A percentile compares a stretch with the other conserved stretches of the same genome.
phyloP scores from a whole-genome alignment of 768 basidiomycete species.

The Daedaleopsis sinensis region DNA sequence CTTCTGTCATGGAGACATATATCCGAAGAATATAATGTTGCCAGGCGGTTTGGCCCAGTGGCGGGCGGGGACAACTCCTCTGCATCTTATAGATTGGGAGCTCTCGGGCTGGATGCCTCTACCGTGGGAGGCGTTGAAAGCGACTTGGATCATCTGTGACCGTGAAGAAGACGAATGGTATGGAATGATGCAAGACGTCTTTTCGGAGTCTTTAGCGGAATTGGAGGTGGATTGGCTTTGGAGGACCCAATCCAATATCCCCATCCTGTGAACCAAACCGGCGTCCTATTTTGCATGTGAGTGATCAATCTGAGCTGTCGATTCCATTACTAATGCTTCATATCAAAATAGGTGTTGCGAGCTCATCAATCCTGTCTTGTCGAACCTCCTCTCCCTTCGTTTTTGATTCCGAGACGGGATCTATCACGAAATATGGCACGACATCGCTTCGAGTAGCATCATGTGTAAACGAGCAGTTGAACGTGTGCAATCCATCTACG shows the following conservation, averaged over 20 bases:
- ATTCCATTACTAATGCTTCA: too few relatives aligned
- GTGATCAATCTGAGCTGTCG: too few relatives aligned
- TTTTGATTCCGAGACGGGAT: too few relatives aligned
- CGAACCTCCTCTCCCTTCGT: too few relatives aligned
- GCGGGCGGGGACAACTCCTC: neutral
- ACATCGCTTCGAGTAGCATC: too few relatives aligned
- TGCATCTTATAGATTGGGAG: constrained; percentile 22
- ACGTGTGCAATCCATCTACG: too few relatives aligned
- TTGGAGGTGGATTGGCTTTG: constrained; percentile 19
- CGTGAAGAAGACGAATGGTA: constrained; percentile 18
- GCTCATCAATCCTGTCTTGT: too few relatives aligned
- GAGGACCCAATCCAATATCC: neutral
- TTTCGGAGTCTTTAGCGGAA: constrained; percentile 4
- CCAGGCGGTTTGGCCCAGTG: constrained; percentile 16
- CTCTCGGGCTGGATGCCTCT: constrained; percentile 19
- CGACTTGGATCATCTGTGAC: constrained; percentile 11
- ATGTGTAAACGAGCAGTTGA: too few relatives aligned
- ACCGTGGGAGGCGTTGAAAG: constrained; percentile 23
- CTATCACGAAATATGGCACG: too few relatives aligned
- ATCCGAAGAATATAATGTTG: constrained; percentile 16
- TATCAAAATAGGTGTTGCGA: too few relatives aligned
- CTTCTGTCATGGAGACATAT: constrained; percentile 21
- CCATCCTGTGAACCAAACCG: neutral
- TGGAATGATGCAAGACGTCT: constrained; percentile 8
- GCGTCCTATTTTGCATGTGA: too few relatives aligned